Evolutionary conservation across 371 early-diverging fungal genomes (phyloP).

Genomic region (Mucor racemosus): DNA sequence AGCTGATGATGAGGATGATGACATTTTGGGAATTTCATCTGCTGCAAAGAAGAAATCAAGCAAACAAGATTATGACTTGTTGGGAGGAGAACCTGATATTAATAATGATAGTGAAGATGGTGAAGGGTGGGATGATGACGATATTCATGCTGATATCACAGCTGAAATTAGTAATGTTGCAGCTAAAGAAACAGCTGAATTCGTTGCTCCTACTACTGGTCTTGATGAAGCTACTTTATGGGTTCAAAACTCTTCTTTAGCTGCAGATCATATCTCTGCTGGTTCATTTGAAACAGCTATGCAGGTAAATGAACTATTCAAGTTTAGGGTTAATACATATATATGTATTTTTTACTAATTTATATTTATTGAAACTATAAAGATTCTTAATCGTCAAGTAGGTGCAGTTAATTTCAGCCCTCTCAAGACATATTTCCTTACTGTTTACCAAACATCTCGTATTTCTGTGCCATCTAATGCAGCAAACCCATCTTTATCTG

Average conservation of each 20-base stretch:
- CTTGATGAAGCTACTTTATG: neutral
- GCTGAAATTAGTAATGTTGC: neutral
- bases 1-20: neutral
- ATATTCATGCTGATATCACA: neutral
- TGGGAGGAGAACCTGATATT: neutral
- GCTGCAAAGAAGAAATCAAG: neutral
- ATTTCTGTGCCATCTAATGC: neutral
- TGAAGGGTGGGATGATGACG: neutral
- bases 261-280: neutral
- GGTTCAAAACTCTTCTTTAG: neutral
- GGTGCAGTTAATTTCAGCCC: neutral
- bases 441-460: neutral
- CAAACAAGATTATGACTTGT: neutral
- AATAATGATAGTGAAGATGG: neutral
- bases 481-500: neutral
- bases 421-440: neutral
- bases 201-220: neutral
- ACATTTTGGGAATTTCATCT: neutral
- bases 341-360: no score
- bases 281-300: neutral
- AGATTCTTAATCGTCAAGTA: neutral
- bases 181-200: neutral
- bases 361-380: neutral
- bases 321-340: no score
- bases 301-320: neutral